Conservation (phyloP, 768 basidiomycete species). For the Auricularia heimuer region DNA sequence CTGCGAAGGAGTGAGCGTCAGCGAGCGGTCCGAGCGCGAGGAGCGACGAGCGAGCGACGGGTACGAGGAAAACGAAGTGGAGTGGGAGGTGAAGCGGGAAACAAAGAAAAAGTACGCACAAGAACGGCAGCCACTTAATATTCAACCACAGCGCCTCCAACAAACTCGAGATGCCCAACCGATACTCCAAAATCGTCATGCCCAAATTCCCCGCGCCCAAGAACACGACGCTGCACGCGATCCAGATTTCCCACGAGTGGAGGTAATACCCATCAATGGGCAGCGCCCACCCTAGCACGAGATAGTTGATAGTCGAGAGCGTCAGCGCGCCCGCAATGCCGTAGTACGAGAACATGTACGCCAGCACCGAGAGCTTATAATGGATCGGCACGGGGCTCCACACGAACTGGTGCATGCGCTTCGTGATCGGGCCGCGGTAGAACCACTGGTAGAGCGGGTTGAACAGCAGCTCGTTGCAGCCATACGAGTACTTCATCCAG, state of each 20-base stretch:
- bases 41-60: neutral
- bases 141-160: conserved; percentile 22
- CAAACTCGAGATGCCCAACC: conserved; percentile 39
- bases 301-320: conserved; percentile 62
- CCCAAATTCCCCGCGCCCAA: conserved; percentile 64
- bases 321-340: conserved; percentile 61
- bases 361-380: conserved; percentile 43
- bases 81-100: neutral
- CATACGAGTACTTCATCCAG: conserved; percentile 24
- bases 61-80: too few relatives aligned
- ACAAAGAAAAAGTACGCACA: conserved; percentile 18
- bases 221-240: conserved; percentile 69
- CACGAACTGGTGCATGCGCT: conserved; percentile 22
- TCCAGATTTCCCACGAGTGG: conserved; percentile 73
- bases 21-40: neutral
- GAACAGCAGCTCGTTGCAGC: conserved; percentile 25
- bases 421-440: conserved; percentile 25
- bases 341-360: conserved; percentile 34
- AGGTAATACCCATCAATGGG: conserved; percentile 68
- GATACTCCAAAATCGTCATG: conserved; percentile 63
- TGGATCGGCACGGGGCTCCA: conserved; percentile 37
- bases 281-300: conserved; percentile 63
- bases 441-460: conserved; percentile 25
- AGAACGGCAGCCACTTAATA: conserved; percentile 31
- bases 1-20: conserved; percentile 21